Conservation (phyloP, 768 basidiomycete species). For the Termitomyces sp. region DNA sequence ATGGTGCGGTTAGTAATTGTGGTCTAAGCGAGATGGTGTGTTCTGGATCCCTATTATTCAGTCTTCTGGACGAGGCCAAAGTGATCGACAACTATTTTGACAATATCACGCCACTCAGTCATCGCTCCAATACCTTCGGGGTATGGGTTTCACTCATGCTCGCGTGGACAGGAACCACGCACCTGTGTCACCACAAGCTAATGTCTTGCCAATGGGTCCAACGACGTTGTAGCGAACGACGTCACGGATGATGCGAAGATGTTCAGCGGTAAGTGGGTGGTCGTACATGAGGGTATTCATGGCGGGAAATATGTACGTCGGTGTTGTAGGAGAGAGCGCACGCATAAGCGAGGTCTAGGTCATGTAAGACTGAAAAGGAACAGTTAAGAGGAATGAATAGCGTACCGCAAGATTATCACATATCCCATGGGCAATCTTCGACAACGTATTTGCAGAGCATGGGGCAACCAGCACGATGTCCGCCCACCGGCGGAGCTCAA, state of each 20-base stretch:
- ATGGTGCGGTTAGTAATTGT: no score
- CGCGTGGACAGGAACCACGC: conserved; percentile 17
- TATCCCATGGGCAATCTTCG: conserved; percentile 83
- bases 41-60: neutral
- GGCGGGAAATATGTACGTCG: conserved; percentile 90
- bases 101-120: conserved; percentile 94
- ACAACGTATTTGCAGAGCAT: conserved; percentile 94
- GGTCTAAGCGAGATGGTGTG: neutral
- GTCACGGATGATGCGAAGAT: conserved; percentile 70
- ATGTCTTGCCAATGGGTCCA: conserved; percentile 81
- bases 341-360: conserved; percentile 76
- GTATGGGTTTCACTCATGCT: neutral
- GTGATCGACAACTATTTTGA: conserved; percentile 58
- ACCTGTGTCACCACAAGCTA: conserved; percentile 95
- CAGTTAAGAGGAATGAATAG: neutral
- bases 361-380: neutral
- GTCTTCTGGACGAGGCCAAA: conserved; percentile 30
- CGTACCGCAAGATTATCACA: conserved; percentile 87
- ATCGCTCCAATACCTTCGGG: conserved; percentile 82
- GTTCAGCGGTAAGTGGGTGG: conserved; percentile 85
- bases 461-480: conserved; percentile 94
- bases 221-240: conserved; percentile 75
- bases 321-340: conserved; percentile 77
- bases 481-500: conserved; percentile 92
- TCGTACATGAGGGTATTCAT: conserved; percentile 99